Percentiles rank a stretch among this genome's conserved stretches.
phyloP scores from a whole-genome alignment of 139 green algal genomes.

The Spirogloea muscicola region DNA sequence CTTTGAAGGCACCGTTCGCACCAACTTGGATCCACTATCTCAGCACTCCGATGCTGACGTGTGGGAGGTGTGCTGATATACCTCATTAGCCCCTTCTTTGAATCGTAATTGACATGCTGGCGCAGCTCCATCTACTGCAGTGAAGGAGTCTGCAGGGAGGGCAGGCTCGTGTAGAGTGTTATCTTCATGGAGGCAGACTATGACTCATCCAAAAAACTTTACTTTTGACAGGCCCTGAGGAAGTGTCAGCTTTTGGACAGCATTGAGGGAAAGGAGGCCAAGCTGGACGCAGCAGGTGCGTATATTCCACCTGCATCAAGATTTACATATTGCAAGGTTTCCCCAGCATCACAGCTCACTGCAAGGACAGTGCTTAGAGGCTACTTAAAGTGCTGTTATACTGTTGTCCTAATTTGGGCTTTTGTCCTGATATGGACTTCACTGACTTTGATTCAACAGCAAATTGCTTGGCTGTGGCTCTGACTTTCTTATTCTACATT shows the following conservation, averaged over 20 bases:
- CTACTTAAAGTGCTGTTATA: no score
- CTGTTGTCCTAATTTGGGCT: no score
- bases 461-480: no score
- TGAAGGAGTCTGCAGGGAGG: not conserved
- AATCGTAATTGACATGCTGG: not conserved
- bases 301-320: no score
- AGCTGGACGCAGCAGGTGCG: slow-evolving; percentile 49
- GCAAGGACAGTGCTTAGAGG: no score
- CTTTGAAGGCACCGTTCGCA: slow-evolving; percentile 82
- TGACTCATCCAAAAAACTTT: not conserved
- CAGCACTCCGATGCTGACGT: slow-evolving; percentile 60
- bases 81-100: not conserved
- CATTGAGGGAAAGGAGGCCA: not conserved
- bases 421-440: no score
- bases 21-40: slow-evolving; percentile 89
- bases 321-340: no score
- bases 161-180: not conserved
- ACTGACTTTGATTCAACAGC: no score
- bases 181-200: not conserved
- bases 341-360: no score
- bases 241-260: slow-evolving; percentile 42
- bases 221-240: slow-evolving; percentile 49
- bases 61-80: slow-evolving; percentile 52
- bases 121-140: not conserved
- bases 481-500: no score